These are phyloP conservation scores for Arthroderma sp. DNA, from an alignment of 2,329 filamentous ascomycete genomes.

Conservation along the genomic window DNA sequence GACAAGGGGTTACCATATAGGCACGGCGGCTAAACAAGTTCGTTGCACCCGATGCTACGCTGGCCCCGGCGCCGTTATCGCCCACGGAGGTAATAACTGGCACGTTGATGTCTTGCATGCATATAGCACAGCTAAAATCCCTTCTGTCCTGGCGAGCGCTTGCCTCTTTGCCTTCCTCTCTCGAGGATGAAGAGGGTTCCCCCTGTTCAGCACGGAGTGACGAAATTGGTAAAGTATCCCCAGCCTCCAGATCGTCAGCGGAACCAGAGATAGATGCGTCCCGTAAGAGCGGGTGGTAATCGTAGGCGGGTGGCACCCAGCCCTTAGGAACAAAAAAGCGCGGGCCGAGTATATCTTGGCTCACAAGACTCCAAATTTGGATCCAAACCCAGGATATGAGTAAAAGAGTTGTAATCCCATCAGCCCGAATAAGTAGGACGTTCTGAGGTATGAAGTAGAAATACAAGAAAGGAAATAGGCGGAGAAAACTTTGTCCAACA, in stretches of 20 bases:
- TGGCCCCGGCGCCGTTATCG: conserved; percentile 40
- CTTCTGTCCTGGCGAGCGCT: conserved; percentile 35
- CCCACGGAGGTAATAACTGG: conserved; percentile 47
- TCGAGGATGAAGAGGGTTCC: conserved; percentile 26
- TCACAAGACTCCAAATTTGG: conserved; percentile 65
- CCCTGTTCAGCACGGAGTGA: conserved; percentile 42
- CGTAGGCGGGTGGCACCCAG: conserved; percentile 59
- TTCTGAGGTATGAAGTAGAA: conserved; percentile 71
- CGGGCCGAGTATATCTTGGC: conserved; percentile 75
- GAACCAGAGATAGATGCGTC: conserved; percentile 24
- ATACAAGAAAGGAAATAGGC: conserved; percentile 70
- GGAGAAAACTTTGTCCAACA: conserved; percentile 65
- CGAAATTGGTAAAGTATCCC: conserved; percentile 64
- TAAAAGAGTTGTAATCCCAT: conserved; percentile 51
- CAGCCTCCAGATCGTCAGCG: conserved; percentile 69
- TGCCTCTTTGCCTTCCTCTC: conserved; percentile 25
- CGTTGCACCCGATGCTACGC: conserved; percentile 35
- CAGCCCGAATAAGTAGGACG: conserved; percentile 63
- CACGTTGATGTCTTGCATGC: conserved; percentile 81
- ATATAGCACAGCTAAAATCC: conserved; percentile 87
- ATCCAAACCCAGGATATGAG: conserved; percentile 74
- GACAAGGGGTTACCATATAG: conserved; percentile 96
- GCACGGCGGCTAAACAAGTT: conserved; percentile 64
- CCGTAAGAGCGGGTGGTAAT: conserved; percentile 83
- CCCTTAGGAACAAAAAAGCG: conserved; percentile 68